Evolutionary conservation across 148 eudicot species (phyloP).

Genomic region (Rhododendron kiyosumense): DNA sequence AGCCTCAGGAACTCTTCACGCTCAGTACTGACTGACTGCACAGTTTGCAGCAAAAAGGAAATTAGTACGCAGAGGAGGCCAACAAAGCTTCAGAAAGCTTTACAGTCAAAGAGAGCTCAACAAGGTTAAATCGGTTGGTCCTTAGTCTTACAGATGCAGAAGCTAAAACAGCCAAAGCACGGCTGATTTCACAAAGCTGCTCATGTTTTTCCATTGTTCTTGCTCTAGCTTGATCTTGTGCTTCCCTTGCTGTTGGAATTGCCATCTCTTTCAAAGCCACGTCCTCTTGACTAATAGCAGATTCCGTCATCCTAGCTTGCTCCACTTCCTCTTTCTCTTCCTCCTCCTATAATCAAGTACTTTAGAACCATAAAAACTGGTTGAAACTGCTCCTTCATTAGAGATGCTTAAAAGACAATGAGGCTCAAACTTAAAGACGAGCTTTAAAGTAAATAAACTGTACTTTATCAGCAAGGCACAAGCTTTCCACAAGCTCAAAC

Average conservation of each 20-base stretch:
- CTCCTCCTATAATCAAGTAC: slow-evolving; percentile 48
- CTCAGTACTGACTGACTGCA: slow-evolving; percentile 87
- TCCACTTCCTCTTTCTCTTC: slow-evolving; percentile 70
- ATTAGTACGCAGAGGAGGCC: neutral
- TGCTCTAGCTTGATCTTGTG: slow-evolving; percentile 61
- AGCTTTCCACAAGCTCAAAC: neutral
- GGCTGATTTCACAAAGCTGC: slow-evolving; percentile 79
- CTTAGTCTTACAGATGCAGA: slow-evolving; percentile 73
- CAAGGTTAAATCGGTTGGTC: neutral
- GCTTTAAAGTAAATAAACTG: neutral
- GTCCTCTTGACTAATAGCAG: slow-evolving; percentile 38
- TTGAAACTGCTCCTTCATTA: neutral
- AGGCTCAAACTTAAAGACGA: neutral
- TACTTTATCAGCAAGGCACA: neutral
- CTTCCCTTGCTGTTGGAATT: slow-evolving; percentile 55
- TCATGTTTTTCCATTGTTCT: slow-evolving; percentile 61
- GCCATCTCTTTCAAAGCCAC: slow-evolving; percentile 68
- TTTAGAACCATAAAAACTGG: neutral
- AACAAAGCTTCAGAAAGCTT: neutral
- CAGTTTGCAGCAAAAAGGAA: slow-evolving; percentile 10
- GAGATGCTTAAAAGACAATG: neutral
- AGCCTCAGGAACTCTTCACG: slow-evolving; percentile 92
- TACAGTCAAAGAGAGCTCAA: neutral
- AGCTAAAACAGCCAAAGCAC: slow-evolving; percentile 91
- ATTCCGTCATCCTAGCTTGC: slow-evolving; percentile 42